phyloP scores from a whole-genome alignment of 495 filamentous ascomycete genomes.

The Aspergillus asperescens region DNA sequence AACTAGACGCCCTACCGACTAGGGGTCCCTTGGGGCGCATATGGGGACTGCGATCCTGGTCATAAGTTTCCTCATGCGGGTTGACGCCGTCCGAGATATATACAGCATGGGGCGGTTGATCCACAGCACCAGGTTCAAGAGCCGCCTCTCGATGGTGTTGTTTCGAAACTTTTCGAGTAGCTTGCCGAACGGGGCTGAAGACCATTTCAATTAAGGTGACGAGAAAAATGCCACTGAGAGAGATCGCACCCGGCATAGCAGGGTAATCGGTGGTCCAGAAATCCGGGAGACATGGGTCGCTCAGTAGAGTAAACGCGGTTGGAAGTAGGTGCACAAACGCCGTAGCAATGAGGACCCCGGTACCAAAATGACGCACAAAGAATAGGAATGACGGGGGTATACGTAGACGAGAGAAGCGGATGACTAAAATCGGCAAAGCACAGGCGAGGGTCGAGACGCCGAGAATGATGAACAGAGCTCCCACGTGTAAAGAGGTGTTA shows the following conservation, averaged over 20 bases:
- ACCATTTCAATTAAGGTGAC: constrained; percentile 69
- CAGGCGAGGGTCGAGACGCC: constrained; percentile 51
- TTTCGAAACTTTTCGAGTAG: constrained; percentile 17
- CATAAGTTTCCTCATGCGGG: neutral
- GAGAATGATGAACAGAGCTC: constrained; percentile 64
- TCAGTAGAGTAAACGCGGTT: constrained; percentile 67
- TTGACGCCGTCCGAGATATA: neutral
- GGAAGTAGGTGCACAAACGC: constrained; percentile 76
- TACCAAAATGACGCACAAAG: constrained; percentile 70
- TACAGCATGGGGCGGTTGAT: neutral
- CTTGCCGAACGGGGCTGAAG: constrained; percentile 39
- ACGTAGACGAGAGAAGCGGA: constrained; percentile 29
- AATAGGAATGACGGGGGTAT: constrained; percentile 49
- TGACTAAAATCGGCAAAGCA: constrained; percentile 39
- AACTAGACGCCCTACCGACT: constrained; percentile 27
- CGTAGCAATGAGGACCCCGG: constrained; percentile 77
- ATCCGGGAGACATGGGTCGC: constrained; percentile 62
- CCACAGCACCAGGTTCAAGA: neutral
- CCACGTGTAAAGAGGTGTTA: constrained; percentile 58
- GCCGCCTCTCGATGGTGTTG: constrained; percentile 6
- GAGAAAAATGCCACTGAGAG: constrained; percentile 60
- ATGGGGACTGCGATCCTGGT: constrained; percentile 14
- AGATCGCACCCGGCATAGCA: constrained; percentile 64
- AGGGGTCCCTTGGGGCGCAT: constrained; percentile 29
- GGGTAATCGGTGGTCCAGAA: constrained; percentile 63